These are phyloP conservation scores for Mycena sp. DNA, from an alignment of 1,284 basidiomycete genomes.

Conservation along the genomic window DNA sequence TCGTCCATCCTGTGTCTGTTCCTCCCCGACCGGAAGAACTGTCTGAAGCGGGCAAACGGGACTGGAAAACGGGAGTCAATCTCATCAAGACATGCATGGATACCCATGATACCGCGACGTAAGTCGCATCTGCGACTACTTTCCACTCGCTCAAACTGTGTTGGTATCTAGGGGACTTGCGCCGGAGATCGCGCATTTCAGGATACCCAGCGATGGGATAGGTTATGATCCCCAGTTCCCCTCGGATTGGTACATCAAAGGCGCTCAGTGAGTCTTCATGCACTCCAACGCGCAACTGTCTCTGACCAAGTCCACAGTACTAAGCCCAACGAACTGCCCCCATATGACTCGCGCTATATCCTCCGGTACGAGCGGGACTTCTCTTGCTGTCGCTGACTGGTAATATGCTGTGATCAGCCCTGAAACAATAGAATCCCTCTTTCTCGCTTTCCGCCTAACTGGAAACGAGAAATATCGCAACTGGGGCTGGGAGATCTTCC, in stretches of 20 bases:
- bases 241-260: constrained; percentile 91
- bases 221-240: constrained; percentile 43
- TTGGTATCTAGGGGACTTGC: constrained; percentile 69
- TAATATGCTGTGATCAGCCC: too few species aligned
- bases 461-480: constrained; percentile 51
- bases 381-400: too few species aligned
- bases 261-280: constrained; percentile 43
- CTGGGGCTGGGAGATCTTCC: constrained; percentile 81
- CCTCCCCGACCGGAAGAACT: constrained; percentile 69
- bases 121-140: constrained; percentile 40
- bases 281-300: not conserved
- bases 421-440: constrained; percentile 95
- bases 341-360: constrained; percentile 92
- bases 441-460: constrained; percentile 90
- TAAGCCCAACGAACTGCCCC: constrained; percentile 59
- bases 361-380: constrained; percentile 72
- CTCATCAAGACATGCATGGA: constrained; percentile 90
- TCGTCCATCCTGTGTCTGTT: constrained; percentile 59
- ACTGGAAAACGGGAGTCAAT: constrained; percentile 86
- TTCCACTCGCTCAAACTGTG: constrained; percentile 3
- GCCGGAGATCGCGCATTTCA: constrained; percentile 86
- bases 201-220: constrained; percentile 26
- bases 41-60: constrained; percentile 66
- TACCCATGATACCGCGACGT: constrained; percentile 88
- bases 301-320: not conserved